Base-by-base conservation (phyloP, 495 filamentous ascomycete genomes). In the Neurospora cerealis region DNA sequence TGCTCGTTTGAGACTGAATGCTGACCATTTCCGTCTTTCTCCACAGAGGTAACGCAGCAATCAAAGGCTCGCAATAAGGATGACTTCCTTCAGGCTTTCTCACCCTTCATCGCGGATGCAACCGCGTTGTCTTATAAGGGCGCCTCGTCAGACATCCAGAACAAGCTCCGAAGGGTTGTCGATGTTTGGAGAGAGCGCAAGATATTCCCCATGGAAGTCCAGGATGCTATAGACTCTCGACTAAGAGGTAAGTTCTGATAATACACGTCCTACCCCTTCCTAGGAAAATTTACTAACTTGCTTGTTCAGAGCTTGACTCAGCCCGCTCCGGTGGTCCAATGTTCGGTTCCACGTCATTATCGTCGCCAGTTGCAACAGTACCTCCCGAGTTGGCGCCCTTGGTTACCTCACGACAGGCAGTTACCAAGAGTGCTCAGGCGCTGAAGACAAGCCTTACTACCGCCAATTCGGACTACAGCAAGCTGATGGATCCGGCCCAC, bases 81-180 rank as follows among this genome's bases (percentile, higher is more conserved):
- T 40, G 96, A 99, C 72, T 99, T 99, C 76, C 82, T 97, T 19
- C 88, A 91, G 37, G 94, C 96, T 5, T 98, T 97, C 81, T 91
- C 93, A 5, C 93, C 94, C 10, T 89, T 97, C 77, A 92, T 99
- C 72, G 93, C 91, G 3, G 96, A 98, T 78, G 95, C 93, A 10
- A 91, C 90, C 10, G 87, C 92, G 36, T 85, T 86, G 10, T 94
- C 96, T 70, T 98, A 98, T 82, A 96, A 93, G 82, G 93, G 95
- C 39, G 88, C 94, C 15, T 88, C 91, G 37, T 85, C 88, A 66
- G 94, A 98, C 70, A 88, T 97, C 36, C 95, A 97, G 78, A 87
- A 90, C 74, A 97, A 97, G 81, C 85, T 99, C 11, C 87, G 91
- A 69, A 89, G 96, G 32, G 95, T 98, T 13, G 88, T 98, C 7